Evolutionary conservation across 768 basidiomycete species (phyloP), one percentile per base, ranked within the genome.

Genomic region (Rhodotorula sphaerocarpa): DNA sequence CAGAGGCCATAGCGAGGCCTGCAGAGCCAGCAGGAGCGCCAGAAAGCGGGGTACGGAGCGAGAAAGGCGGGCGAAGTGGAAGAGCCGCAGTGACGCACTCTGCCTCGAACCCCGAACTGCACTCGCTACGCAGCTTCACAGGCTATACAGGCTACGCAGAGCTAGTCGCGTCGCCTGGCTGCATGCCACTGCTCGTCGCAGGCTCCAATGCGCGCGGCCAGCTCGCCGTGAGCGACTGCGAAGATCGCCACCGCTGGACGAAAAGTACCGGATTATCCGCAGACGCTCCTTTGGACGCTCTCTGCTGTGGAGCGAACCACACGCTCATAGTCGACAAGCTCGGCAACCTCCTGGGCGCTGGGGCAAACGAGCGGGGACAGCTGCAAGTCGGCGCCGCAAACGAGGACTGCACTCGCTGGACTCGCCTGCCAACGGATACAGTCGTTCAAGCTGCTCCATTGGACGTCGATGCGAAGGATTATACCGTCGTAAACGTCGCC

Each of bases 271-370:
- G 20, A 10, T 2, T 33, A 34, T 3, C 33, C 18, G 4, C 43
- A 2, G 6, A 44, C 18, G 47, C 6, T 3, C 69, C 90, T 28
- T 20, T 80, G 12, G 74, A 82, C 27, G 73, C n/a, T n/a, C n/a
- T 93, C 66, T 81, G 81, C 2, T 81, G 80, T 50, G 86, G 90
- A 2, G 85, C 87, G 4, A 89, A 88, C 65, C 90, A 93, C 71
- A 85, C 90, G 0, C 74, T 93, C 0, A 73, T 83, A 11, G 79
- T 93, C 58, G 28, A 44, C n/a, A 5, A 4, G 10, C 20, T 5
- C 5, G 53, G 46, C 2, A 0, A n/a, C 55, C 73, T 91, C 9
- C 88, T 87, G 83, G 88, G 84, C 0, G 82, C 82, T 59, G 91
- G 91, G 6, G 84, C 86, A 59, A 84, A 85, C 27, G 73, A 77